Conservation (phyloP, 345 rosid genomes). For the Citrus trifoliata region DNA sequence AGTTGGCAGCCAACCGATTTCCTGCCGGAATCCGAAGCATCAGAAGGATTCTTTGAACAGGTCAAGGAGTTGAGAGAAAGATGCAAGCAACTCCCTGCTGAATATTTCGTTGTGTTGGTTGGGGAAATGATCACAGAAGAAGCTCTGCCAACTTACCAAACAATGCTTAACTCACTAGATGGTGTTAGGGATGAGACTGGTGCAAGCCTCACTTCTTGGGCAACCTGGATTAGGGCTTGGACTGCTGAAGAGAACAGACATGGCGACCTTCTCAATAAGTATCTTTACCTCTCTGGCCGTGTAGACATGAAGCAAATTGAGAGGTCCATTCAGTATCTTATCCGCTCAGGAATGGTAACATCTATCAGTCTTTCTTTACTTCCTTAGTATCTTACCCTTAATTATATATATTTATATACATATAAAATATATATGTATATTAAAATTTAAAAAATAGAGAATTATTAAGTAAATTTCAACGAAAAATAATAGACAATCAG, state of each 20-base stretch:
- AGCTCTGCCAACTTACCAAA: background rate
- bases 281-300: background rate
- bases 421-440: too few species aligned
- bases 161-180: background rate
- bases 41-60: background rate
- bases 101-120: background rate
- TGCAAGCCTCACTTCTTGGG: background rate
- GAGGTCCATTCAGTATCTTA: background rate
- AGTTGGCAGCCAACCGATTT: background rate
- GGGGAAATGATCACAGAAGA: background rate
- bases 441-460: too few species aligned
- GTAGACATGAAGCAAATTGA: background rate
- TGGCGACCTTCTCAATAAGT: background rate
- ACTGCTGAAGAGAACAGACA: background rate
- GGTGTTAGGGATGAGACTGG: background rate
- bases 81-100: background rate
- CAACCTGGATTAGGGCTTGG: background rate
- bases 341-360: background rate
- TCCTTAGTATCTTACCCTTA: too few species aligned
- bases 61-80: background rate
- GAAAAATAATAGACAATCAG: too few species aligned
- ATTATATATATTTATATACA: too few species aligned
- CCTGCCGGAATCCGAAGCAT: background rate
- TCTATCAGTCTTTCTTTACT: too few species aligned
- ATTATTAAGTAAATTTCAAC: too few species aligned